Evolutionary conservation across 179 eudicot species (phyloP), one percentile per base, ranked within the genome.

Genomic region (Beta corolliflora): DNA sequence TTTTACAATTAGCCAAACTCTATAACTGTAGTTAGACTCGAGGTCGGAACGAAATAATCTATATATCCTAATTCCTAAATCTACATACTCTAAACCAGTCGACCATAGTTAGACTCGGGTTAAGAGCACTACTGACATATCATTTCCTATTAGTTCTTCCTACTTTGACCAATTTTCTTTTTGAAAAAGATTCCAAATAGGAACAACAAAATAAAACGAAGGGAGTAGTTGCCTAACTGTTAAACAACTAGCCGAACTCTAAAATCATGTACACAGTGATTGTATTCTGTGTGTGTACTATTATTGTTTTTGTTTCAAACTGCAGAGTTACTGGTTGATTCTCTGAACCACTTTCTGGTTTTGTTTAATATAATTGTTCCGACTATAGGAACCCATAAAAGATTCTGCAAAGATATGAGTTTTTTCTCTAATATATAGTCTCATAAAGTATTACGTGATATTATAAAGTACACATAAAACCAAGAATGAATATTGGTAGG

Each of bases 401-500:
- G 80, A 81, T 68, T 69, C 46, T 59, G 23, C 72, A 70, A 68
- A 50, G 72, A 61, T 31, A 11, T 29, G 3, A 19, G 59, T 31
- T 67, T 71, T 21, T 61, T 0, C n/a, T 61, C 36, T 61, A 23
- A 25, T n/a, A 48, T 48, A 48, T 3, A 25, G 66, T 50, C 44
- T 82, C 66, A 68, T 78, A 3, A 36, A 36, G 41, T 36, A 36
- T 2, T 36, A 18, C 55, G 15, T 44, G 0, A 36, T 10, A 48
- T 19, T 71, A 9, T 14, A 21, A 23, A 48, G 46, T 55, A 75
- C 69, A 74, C 48, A 66, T 63, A 5, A 55, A 25, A 52, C 55
- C 74, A 66, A 83, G 82, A 52, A 68, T 53, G n/a, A 19, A 44
- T 54, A 31, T 18, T 65, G 55, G 78, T 73, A 80, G 82, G 77